These are phyloP conservation scores for Claviceps digitariae DNA, from an alignment of 2,329 filamentous ascomycete genomes.

Conservation along the genomic window DNA sequence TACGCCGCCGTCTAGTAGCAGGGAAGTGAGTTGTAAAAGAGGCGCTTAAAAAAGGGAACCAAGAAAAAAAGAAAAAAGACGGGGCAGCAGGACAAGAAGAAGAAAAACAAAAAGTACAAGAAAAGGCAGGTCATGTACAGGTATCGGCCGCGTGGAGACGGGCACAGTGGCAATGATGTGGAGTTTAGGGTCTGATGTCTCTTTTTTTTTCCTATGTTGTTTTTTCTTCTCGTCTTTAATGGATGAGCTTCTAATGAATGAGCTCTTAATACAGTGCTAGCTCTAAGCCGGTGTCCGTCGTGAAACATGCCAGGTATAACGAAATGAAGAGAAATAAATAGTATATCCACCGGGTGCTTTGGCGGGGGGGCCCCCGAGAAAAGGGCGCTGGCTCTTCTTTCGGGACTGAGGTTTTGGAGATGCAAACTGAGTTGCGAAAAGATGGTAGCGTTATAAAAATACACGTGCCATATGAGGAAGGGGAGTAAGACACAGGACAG, in stretches of 20 bases:
- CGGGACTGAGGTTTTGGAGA: too few relatives aligned
- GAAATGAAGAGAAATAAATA: too few relatives aligned
- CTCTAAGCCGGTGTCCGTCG: background rate
- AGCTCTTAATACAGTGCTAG: background rate
- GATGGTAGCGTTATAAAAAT: too few relatives aligned
- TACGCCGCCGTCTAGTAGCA: background rate
- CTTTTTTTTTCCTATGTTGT: background rate
- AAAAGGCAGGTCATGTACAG: background rate
- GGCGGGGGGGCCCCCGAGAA: too few relatives aligned
- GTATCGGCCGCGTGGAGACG: background rate
- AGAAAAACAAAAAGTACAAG: background rate
- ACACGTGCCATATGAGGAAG: too few relatives aligned
- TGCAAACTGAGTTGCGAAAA: too few relatives aligned
- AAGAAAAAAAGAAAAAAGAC: background rate
- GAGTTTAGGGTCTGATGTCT: background rate
- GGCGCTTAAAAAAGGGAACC: background rate
- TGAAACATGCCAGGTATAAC: background rate
- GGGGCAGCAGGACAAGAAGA: background rate
- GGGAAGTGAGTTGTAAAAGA: background rate
- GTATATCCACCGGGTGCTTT: too few relatives aligned
- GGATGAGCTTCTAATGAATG: too few relatives aligned
- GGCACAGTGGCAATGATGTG: background rate
- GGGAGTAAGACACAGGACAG: too few relatives aligned
- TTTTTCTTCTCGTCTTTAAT: background rate
- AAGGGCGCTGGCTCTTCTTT: too few relatives aligned